phyloP scores from a whole-genome alignment of 148 eudicot species.

The Diospyros kaki region DNA sequence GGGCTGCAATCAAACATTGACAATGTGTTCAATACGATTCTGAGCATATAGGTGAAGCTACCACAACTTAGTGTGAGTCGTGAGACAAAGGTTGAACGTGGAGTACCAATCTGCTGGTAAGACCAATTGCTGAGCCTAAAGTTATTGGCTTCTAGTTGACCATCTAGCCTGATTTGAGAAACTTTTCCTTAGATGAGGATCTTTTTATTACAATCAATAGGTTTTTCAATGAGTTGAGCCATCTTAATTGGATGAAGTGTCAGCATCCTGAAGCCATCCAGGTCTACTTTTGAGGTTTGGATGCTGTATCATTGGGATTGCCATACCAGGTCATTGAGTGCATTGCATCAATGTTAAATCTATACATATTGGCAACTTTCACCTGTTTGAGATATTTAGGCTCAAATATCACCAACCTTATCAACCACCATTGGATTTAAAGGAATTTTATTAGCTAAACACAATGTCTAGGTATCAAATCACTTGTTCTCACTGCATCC shows the following conservation, averaged over 20 bases:
- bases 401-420: neutral
- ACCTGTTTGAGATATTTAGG: neutral
- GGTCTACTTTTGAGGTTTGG: neutral
- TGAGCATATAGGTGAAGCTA: too few relatives aligned
- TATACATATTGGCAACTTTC: too few relatives aligned
- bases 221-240: neutral
- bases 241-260: neutral
- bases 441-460: neutral
- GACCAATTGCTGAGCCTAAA: too few relatives aligned
- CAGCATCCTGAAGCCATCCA: neutral
- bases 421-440: neutral
- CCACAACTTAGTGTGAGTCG: too few relatives aligned
- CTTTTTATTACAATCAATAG: too few relatives aligned
- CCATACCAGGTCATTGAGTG: neutral
- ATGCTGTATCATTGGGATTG: neutral
- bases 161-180: too few relatives aligned
- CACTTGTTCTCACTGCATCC: neutral
- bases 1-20: too few relatives aligned
- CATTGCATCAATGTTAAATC: neutral
- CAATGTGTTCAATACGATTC: too few relatives aligned
- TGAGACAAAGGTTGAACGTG: too few relatives aligned
- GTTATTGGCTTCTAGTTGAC: too few relatives aligned
- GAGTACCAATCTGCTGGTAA: too few relatives aligned
- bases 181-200: too few relatives aligned
- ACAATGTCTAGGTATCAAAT: neutral